Evolutionary conservation across 192 early-diverging fungal genomes (phyloP), one percentile per base, ranked within the genome.

Genomic region (Backusella morwellensis): DNA sequence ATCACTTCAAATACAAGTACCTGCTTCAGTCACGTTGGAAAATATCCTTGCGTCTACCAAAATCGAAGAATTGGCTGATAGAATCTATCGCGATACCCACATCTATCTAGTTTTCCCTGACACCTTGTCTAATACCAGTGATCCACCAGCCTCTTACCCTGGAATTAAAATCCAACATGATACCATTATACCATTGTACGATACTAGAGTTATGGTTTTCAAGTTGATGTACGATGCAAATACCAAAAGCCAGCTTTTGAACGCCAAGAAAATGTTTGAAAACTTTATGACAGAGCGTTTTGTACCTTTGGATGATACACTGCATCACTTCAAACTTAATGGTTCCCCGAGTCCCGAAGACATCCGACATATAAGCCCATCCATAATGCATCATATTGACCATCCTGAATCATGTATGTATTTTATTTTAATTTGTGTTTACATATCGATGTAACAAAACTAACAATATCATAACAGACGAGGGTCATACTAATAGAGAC

Each of bases 331-430:
- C 21, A 70, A 35, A 40, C 38, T 70, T 23, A 70, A 70, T 70
- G 68, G 68, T 19, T 70, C 68, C 21, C 68, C 68, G 11, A 70
- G 68, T 12, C 68, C 68, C 38, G 35, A 68, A 68, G 67, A 68
- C 21, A 68, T 68, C 35, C 40, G 44, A 26, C 70, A 72, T 40
- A 72, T 72, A 14, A 72, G 70, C 21, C 70, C 70, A 23, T 72
- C 70, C 32, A 44, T 72, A 47, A 72, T 72, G 70, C 70, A 72
- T 47, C 70, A 50, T 50, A 72, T 72, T 50, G 70, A 72, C 42
- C 44, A 50, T 35, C 70, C 70, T 41, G 70, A 72, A 44, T 72
- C 70, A 72, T 72, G 70, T 72, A 72, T 44, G 70, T 44, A 44
- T 44, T 69, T 69, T 69, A 69, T 36, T 29, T 34, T 66, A 35